A percentile compares a stretch with the other conserved stretches of the same genome.
Conservation (phyloP, 345 rosid genomes). For the Corchorus capsularis region DNA sequence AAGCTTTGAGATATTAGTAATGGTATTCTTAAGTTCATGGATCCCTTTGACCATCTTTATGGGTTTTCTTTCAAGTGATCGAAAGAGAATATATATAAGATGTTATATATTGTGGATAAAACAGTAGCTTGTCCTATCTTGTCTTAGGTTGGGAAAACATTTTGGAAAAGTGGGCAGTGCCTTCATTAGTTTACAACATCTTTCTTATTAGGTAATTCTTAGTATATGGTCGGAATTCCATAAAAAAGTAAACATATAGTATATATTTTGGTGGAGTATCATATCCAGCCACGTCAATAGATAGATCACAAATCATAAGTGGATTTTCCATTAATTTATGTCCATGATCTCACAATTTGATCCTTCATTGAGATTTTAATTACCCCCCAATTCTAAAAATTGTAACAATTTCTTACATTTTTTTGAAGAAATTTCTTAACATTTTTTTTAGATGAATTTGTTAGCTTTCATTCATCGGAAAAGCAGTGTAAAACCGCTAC, state of each 20-base stretch:
- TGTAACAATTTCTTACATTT: no score
- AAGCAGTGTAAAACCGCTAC: no score
- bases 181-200: not conserved
- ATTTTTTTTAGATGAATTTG: no score
- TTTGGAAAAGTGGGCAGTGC: not conserved
- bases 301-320: not conserved
- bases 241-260: not conserved
- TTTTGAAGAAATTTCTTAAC: no score
- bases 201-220: not conserved
- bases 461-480: no score
- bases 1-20: not conserved
- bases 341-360: not conserved
- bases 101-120: not conserved
- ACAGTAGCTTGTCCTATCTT: not conserved
- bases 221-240: constrained; percentile 8
- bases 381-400: no score
- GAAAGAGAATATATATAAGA: not conserved
- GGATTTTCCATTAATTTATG: not conserved
- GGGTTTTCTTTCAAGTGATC: not conserved
- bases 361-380: not conserved
- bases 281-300: not conserved
- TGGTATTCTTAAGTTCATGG: not conserved
- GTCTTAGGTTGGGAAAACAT: constrained; percentile 8
- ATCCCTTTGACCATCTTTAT: not conserved
- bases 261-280: constrained; percentile 4